Percentiles rank a stretch among this genome's conserved stretches.
Conservation (phyloP, 495 filamentous ascomycete genomes). For the Lichina pygmaea region DNA sequence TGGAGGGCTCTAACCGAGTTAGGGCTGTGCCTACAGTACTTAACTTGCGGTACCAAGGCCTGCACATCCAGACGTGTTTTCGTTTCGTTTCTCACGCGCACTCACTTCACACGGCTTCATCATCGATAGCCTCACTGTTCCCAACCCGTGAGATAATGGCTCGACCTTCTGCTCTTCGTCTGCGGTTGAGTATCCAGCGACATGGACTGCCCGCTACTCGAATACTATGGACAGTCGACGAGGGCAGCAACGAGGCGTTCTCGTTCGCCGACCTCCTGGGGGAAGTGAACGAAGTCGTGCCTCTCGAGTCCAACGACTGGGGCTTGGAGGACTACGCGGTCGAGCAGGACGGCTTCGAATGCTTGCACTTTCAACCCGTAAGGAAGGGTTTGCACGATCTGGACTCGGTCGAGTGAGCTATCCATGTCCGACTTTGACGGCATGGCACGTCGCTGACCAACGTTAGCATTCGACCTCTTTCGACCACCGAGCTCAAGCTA, state of each 20-base stretch:
- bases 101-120: too few species aligned
- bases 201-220: conserved; percentile 50
- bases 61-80: too few species aligned
- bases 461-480: conserved; percentile 53
- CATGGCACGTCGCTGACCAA: conserved; percentile 2
- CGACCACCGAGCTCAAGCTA: conserved; percentile 43
- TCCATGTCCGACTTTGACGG: background rate
- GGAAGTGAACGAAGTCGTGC: conserved; percentile 56
- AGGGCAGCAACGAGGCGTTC: conserved; percentile 10
- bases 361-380: conserved; percentile 62
- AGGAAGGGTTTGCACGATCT: conserved; percentile 47
- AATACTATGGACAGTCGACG: conserved; percentile 35
- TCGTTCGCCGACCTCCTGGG: conserved; percentile 66
- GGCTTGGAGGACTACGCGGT: conserved; percentile 85
- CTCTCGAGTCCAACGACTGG: conserved; percentile 62
- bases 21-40: too few species aligned
- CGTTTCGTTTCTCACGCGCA: too few species aligned
- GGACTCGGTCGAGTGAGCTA: conserved; percentile 54
- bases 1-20: too few species aligned
- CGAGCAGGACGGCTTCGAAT: conserved; percentile 62
- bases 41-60: too few species aligned
- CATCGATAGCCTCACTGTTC: too few species aligned
- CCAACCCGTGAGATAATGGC: too few species aligned
- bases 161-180: conserved; percentile 11
- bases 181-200: conserved; percentile 59